These are phyloP conservation scores for Axilococcus clingmanii DNA, from an alignment of 139 green algal genomes.

Conservation along the genomic window DNA sequence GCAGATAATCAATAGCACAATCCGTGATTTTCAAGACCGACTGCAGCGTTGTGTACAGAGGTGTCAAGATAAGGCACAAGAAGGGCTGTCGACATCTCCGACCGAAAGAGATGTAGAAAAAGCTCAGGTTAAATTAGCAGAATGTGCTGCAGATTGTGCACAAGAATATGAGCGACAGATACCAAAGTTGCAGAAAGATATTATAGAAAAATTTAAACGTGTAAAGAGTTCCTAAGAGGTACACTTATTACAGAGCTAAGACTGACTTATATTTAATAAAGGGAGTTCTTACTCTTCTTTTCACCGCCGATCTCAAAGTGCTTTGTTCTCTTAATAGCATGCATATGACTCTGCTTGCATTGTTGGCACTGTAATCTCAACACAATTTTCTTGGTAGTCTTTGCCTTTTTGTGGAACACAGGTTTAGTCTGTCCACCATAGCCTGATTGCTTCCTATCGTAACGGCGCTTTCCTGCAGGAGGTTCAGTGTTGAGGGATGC, in stretches of 20 bases:
- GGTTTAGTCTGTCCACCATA: conserved; percentile 99
- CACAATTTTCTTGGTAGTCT: conserved; percentile 99
- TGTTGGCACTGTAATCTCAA: conserved; percentile 85
- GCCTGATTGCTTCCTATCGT: conserved; percentile 97
- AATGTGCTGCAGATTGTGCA: conserved; percentile 34
- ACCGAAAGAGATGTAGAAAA: conserved; percentile 26
- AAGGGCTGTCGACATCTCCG: conserved; percentile 18
- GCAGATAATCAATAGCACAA: conserved; percentile 7
- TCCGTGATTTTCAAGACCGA: conserved; percentile 26
- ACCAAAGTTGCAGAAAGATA: conserved; percentile 15
- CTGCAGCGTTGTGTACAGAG: conserved; percentile 27
- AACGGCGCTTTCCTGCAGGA: conserved; percentile 90
- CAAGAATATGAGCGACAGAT: conserved; percentile 30
- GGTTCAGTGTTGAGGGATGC: neutral
- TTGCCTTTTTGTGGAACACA: conserved; percentile 99
- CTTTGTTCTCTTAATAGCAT: conserved; percentile 98
- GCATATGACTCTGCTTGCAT: conserved; percentile 92
- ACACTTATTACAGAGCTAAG: neutral
- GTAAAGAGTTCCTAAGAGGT: neutral
- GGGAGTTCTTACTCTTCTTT: conserved; percentile 63
- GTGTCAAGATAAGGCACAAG: conserved; percentile 27
- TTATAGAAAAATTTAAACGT: conserved; percentile 8
- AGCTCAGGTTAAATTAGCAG: conserved; percentile 22
- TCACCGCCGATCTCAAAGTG: conserved; percentile 96
- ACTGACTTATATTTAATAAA: conserved; percentile 22